Percentiles rank a stretch among this genome's conserved stretches.
phyloP scores from a whole-genome alignment of 768 basidiomycete species.

The Kwoniella europaea region DNA sequence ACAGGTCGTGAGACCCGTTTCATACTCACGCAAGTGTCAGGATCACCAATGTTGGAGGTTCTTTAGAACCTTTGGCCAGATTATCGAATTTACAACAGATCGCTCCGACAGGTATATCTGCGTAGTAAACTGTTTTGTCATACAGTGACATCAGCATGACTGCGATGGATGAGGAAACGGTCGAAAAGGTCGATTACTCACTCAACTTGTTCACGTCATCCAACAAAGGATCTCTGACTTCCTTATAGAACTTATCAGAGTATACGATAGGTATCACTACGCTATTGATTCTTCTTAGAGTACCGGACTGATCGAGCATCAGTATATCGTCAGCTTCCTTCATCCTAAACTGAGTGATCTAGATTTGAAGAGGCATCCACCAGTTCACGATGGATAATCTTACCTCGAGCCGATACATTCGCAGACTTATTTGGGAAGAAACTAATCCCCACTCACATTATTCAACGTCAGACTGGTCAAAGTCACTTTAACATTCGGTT shows the following conservation, averaged over 20 bases:
- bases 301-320: conserved; percentile 40
- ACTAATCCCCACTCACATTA: conserved; percentile 45
- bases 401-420: no score
- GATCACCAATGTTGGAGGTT: conserved; percentile 51
- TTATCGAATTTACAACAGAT: conserved; percentile 52
- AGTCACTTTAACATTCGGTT: conserved; percentile 52
- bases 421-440: no score
- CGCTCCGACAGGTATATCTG: conserved; percentile 57
- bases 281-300: conserved; percentile 51
- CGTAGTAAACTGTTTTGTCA: conserved; percentile 53
- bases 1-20: no score
- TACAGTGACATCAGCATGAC: background rate
- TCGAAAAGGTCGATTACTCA: conserved; percentile 20
- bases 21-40: conserved; percentile 53
- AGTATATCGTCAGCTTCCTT: background rate
- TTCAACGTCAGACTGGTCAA: conserved; percentile 55
- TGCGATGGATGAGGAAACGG: background rate
- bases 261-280: conserved; percentile 55
- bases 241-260: conserved; percentile 56
- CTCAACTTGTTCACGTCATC: conserved; percentile 58
- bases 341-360: no score
- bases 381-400: no score
- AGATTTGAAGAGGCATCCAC: no score
- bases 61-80: conserved; percentile 37
- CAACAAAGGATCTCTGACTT: conserved; percentile 45